A percentile compares a stretch with the other conserved stretches of the same genome.
These are phyloP conservation scores for Aureobasidium melanogenum DNA, from an alignment of 2,329 filamentous ascomycete species.

Conservation along the genomic window DNA sequence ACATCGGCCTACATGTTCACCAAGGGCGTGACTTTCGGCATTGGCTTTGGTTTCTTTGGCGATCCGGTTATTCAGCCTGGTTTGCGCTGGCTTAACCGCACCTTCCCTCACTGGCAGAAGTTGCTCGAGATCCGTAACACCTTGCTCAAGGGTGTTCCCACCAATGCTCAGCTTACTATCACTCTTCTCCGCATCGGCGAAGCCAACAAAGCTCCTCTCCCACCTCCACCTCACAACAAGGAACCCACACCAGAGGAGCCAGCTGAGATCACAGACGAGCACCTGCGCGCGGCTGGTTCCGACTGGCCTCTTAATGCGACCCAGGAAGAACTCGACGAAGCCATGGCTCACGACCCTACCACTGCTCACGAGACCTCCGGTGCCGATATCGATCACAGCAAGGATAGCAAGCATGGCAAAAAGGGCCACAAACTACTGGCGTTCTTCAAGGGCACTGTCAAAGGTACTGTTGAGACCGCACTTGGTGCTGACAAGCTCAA, in stretches of 20 bases:
- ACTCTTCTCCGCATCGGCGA: slow-evolving; percentile 77
- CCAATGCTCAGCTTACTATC: slow-evolving; percentile 74
- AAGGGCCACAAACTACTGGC: slow-evolving; percentile 46
- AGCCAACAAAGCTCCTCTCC: slow-evolving; percentile 68
- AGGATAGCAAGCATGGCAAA: slow-evolving; percentile 39
- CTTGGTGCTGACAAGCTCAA: slow-evolving; percentile 63
- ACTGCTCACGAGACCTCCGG: slow-evolving; percentile 42
- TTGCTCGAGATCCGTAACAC: slow-evolving; percentile 66
- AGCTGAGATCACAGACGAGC: slow-evolving; percentile 39
- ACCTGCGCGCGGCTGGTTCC: slow-evolving; percentile 44
- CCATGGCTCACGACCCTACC: slow-evolving; percentile 41
- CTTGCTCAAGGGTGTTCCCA: slow-evolving; percentile 71
- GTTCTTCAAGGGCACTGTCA: slow-evolving; percentile 61
- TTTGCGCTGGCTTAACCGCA: slow-evolving; percentile 50
- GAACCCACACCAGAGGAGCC: slow-evolving; percentile 41
- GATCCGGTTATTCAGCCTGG: slow-evolving; percentile 61
- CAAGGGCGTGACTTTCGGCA: slow-evolving; percentile 56
- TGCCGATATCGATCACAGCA: slow-evolving; percentile 43
- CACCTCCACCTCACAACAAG: slow-evolving; percentile 44
- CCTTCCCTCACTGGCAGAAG: slow-evolving; percentile 64
- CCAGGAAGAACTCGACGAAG: slow-evolving; percentile 56
- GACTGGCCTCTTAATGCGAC: slow-evolving; percentile 53
- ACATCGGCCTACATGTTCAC: slow-evolving; percentile 42
- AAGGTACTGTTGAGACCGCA: slow-evolving; percentile 62
- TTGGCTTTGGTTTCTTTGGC: slow-evolving; percentile 73